phyloP scores from a whole-genome alignment of 345 rosid species.

The Laguncularia racemosa region DNA sequence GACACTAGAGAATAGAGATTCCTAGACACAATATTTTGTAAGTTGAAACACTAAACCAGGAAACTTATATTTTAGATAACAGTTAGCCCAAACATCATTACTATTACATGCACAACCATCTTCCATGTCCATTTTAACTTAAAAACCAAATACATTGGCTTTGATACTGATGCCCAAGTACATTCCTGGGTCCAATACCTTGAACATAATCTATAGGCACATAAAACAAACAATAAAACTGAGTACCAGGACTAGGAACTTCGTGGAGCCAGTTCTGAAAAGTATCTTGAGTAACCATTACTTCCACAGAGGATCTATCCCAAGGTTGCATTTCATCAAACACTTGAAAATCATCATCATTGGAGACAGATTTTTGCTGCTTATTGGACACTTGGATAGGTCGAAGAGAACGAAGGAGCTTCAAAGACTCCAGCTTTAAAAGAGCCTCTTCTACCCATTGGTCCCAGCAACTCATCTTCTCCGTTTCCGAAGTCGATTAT shows the following conservation, averaged over 20 bases:
- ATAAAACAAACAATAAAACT: background rate
- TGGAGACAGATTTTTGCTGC: background rate
- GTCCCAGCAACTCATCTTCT: constrained; percentile 51
- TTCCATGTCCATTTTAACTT: too few species aligned
- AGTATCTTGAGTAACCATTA: constrained; percentile 53
- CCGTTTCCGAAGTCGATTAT: background rate
- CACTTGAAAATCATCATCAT: constrained; percentile 29
- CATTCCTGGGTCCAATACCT: too few species aligned
- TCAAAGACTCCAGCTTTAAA: constrained; percentile 48
- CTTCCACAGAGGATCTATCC: constrained; percentile 75
- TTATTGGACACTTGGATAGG: constrained; percentile 49
- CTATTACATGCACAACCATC: too few species aligned
- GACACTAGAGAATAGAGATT: too few species aligned
- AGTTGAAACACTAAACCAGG: too few species aligned
- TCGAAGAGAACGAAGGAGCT: constrained; percentile 69
- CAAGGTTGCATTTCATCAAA: constrained; percentile 66
- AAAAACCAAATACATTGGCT: too few species aligned
- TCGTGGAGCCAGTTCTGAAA: constrained; percentile 77
- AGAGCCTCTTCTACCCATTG: constrained; percentile 68
- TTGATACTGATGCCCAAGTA: too few species aligned
- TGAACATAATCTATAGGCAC: too few species aligned
- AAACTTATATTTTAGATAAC: too few species aligned
- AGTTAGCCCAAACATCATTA: too few species aligned
- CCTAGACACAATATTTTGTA: too few species aligned
- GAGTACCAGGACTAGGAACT: constrained; percentile 64